Evolutionary conservation across 768 basidiomycete genomes (phyloP).

Genomic region (Xerocomellus chrysenteron): DNA sequence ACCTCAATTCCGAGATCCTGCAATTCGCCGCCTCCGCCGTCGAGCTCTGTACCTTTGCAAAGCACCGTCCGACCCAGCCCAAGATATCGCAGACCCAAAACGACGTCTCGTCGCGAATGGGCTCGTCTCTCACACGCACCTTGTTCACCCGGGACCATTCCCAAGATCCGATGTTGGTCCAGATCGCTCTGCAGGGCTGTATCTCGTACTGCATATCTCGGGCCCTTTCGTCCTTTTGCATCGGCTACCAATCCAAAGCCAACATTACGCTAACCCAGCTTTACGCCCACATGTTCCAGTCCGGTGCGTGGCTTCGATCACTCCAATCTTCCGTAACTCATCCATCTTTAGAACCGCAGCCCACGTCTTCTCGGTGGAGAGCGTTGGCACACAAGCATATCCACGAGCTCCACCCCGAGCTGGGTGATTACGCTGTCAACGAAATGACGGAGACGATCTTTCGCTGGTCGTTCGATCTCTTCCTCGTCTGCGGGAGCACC

Average conservation of each 20-base stretch:
- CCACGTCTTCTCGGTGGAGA: conserved; percentile 76
- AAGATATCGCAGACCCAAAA: conserved; percentile 53
- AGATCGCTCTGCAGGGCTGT: conserved; percentile 72
- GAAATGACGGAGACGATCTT: conserved; percentile 75
- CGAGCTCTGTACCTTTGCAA: conserved; percentile 59
- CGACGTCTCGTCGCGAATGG: conserved; percentile 63
- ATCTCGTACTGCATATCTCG: conserved; percentile 65
- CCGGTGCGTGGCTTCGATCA: conserved; percentile 39
- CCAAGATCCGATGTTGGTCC: conserved; percentile 74
- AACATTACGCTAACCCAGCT: conserved; percentile 65
- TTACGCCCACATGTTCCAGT: conserved; percentile 54
- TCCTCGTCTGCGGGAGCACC: conserved; percentile 61
- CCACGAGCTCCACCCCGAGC: conserved; percentile 62
- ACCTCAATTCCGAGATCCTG: conserved; percentile 79
- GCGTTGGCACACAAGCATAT: conserved; percentile 70
- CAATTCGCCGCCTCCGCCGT: conserved; percentile 76
- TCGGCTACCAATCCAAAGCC: conserved; percentile 69
- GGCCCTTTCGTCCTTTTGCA: conserved; percentile 67
- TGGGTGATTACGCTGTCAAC: conserved; percentile 63
- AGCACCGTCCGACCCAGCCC: conserved; percentile 38
- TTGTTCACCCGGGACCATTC: conserved; percentile 65
- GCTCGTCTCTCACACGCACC: conserved; percentile 58
- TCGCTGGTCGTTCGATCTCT: conserved; percentile 68
- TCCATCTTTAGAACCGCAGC: conserved; percentile 59
- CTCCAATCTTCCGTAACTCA: conserved; percentile 14